Evolutionary conservation across 345 rosid species (phyloP), one percentile per base, ranked within the genome.

Genomic region (Bruguiera sexangula): DNA sequence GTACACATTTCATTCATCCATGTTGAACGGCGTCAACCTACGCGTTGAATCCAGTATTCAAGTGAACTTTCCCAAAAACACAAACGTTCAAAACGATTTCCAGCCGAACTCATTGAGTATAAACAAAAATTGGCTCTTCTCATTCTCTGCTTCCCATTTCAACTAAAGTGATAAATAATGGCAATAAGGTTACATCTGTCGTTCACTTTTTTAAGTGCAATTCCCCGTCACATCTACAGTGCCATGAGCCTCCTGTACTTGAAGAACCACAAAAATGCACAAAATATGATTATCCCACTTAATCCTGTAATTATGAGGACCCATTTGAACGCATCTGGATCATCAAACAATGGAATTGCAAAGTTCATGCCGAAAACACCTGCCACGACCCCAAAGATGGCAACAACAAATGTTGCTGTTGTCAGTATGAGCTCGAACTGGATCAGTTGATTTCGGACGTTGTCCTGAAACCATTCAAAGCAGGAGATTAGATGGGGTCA

Each of bases 321-420:
- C 99, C 99, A 92, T 60, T 85, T 87, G 71, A 95, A 92, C 68
- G 99, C 97, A 15, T 52, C 72, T 16, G 88, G 72, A 61, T 88
- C 78, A 16, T 87, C 87, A 74, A 95, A 95, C 61, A 95, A 63
- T 18, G 97, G 78, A 76, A 90, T 76, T 15, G 62, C 34, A 64
- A 95, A 95, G 71, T 92, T 92, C 99, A 95, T 95, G 20, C 98
- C 99, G 76, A 95, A 95, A 60, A 95, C 77, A 73, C 99, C 98
- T 5, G 99, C 97, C 52, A 95, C 99, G 4, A 95, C 99, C 56
- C 97, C 99, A 68, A 95, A 95, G 48, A 95, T 90, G 46, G 99
- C 97, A 22, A 88, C 99, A 29, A 95, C 98, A 43, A 95, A 95
- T 3, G 98, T 92, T 0, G 97, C 98, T 0, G 99, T 92, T 0